phyloP scores from a whole-genome alignment of 345 rosid genomes.

The Sonneratia alba region DNA sequence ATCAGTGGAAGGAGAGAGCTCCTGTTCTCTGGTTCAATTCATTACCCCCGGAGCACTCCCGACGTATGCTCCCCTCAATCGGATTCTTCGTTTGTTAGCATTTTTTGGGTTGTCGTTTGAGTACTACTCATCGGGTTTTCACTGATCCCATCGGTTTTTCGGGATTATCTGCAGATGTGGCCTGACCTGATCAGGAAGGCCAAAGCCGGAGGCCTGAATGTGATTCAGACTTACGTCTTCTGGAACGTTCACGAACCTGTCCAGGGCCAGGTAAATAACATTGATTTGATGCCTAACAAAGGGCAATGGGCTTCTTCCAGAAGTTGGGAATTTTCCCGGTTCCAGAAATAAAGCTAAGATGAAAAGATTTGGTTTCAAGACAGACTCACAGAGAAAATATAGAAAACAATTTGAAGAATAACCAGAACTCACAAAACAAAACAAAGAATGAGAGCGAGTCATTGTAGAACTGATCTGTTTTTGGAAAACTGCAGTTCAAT shows the following conservation, averaged over 20 bases:
- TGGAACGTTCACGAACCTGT: slow-evolving; percentile 61
- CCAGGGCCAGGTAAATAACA: slow-evolving; percentile 29
- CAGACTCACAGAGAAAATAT: not conserved
- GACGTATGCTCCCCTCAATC: slow-evolving; percentile 21
- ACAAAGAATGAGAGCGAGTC: not conserved
- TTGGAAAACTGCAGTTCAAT: slow-evolving; percentile 35
- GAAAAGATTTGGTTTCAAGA: too few species aligned
- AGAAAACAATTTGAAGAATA: not conserved
- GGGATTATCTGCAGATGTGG: slow-evolving; percentile 38
- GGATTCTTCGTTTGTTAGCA: not conserved
- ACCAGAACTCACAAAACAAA: too few species aligned
- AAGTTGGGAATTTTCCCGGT: too few species aligned
- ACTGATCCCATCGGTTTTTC: not conserved
- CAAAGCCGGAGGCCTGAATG: slow-evolving; percentile 45
- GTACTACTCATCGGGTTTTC: not conserved
- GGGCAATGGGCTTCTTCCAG: too few species aligned
- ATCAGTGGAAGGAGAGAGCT: slow-evolving; percentile 49
- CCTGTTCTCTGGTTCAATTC: slow-evolving; percentile 59
- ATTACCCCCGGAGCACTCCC: slow-evolving; percentile 58
- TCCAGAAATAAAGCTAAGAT: too few species aligned
- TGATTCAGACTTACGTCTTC: slow-evolving; percentile 55
- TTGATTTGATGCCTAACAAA: too few species aligned
- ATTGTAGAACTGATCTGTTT: not conserved
- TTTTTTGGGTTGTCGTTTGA: not conserved
- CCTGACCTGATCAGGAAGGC: slow-evolving; percentile 33